Conservation (phyloP, 1,139 yeast species). For the Scheffersomyces lignicola region DNA sequence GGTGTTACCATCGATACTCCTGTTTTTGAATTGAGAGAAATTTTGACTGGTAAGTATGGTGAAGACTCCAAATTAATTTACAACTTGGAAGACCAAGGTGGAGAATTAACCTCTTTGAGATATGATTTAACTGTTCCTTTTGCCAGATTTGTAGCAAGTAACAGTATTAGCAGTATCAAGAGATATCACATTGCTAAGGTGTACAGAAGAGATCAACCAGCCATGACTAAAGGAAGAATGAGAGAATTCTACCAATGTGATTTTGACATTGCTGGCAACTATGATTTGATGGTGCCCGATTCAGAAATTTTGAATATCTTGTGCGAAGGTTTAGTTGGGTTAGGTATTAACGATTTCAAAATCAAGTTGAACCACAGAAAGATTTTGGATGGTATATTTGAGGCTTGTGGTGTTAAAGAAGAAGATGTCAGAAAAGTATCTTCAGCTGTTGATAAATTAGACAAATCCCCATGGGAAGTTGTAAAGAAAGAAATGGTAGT, state of each 20-base stretch:
- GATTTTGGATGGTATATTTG: conserved; percentile 91
- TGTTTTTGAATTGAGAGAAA: conserved; percentile 92
- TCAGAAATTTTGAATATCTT: conserved; percentile 80
- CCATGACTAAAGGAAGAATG: conserved; percentile 99
- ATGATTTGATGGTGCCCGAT: conserved; percentile 95
- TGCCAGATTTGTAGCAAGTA: conserved; percentile 95
- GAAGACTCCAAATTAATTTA: conserved; percentile 96
- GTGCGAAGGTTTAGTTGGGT: conserved; percentile 78
- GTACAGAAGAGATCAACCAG: conserved; percentile 98
- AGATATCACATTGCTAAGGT: conserved; percentile 97
- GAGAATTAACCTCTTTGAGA: conserved; percentile 91
- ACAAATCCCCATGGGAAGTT: conserved; percentile 91
- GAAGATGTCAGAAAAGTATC: conserved; percentile 93
- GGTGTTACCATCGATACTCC: conserved; percentile 98
- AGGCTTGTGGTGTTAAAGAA: conserved; percentile 90
- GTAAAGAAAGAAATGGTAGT: conserved; percentile 89
- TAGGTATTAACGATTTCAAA: conserved; percentile 87
- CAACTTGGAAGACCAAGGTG: conserved; percentile 97
- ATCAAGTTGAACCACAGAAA: conserved; percentile 93
- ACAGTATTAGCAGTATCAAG: conserved; percentile 83
- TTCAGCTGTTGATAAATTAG: conserved; percentile 94
- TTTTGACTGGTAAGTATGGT: conserved; percentile 94
- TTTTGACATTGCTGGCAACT: conserved; percentile 90
- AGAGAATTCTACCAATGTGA: conserved; percentile 99
- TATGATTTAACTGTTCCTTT: conserved; percentile 97